Conservation (phyloP, 805 yeast genomes). For the Teunomyces stri region DNA sequence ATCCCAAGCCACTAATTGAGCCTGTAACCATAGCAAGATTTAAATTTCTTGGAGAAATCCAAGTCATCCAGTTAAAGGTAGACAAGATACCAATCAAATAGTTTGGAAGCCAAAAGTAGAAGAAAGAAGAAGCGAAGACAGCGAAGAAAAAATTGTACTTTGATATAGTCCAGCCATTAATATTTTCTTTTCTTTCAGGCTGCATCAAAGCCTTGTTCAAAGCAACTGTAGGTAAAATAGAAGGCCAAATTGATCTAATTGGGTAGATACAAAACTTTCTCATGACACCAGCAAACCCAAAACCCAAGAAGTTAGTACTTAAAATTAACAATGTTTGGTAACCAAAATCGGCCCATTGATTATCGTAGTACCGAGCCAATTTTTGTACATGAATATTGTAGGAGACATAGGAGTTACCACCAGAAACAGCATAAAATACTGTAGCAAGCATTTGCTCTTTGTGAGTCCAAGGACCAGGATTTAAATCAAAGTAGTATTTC, state of each 20-base stretch:
- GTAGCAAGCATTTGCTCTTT: constrained; percentile 70
- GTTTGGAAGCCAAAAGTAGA: constrained; percentile 43
- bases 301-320: constrained; percentile 15
- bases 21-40: constrained; percentile 52
- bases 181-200: constrained; percentile 24
- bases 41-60: constrained; percentile 55
- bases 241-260: constrained; percentile 52
- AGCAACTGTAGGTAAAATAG: constrained; percentile 28
- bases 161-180: constrained; percentile 32
- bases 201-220: constrained; percentile 24
- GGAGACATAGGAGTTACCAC: constrained; percentile 22
- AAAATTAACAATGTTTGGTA: constrained; percentile 14
- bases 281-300: constrained; percentile 17
- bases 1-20: constrained; percentile 30
- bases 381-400: constrained; percentile 22
- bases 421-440: constrained; percentile 34
- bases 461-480: constrained; percentile 63
- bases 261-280: constrained; percentile 46
- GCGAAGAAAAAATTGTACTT: constrained; percentile 19
- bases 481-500: constrained; percentile 25
- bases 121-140: constrained; percentile 16
- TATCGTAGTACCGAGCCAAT: constrained; percentile 22
- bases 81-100: constrained; percentile 43
- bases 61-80: constrained; percentile 53
- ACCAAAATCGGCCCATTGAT: constrained; percentile 21